These are phyloP conservation scores for Trichoderma sp. DNA, from an alignment of 2,329 filamentous ascomycete species.

Conservation along the genomic window DNA sequence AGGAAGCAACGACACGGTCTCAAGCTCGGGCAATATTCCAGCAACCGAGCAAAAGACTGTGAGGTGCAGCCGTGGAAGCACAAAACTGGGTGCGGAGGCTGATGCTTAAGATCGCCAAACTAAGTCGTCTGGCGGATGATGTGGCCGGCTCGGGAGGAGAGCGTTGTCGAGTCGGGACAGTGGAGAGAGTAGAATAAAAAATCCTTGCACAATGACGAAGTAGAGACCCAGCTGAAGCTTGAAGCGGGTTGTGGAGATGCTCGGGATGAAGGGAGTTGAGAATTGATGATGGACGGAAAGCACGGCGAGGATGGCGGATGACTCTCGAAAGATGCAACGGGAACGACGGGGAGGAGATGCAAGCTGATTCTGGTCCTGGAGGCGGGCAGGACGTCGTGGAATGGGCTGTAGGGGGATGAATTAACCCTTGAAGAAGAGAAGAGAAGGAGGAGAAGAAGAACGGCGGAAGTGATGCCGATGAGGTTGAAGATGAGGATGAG, in stretches of 20 bases:
- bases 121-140: not conserved
- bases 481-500: not conserved
- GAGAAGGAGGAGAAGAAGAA: not conserved
- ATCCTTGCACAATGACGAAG: conserved; percentile 1
- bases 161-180: conserved; percentile 13
- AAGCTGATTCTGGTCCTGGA: not conserved
- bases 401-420: conserved; percentile 5
- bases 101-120: not conserved
- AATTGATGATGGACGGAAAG: conserved; percentile 1
- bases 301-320: not conserved
- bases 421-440: conserved; percentile 2
- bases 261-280: not conserved
- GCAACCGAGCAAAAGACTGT: conserved; percentile 36
- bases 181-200: not conserved
- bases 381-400: conserved; percentile 17
- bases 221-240: not conserved
- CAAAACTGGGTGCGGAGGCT: conserved; percentile 1
- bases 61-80: conserved; percentile 23
- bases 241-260: not conserved
- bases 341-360: conserved; percentile 5
- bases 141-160: not conserved
- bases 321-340: conserved; percentile 7
- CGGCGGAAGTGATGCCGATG: conserved; percentile 15
- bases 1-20: conserved; percentile 24
- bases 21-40: conserved; percentile 43